A percentile compares a stretch with the other conserved stretches of the same genome.
These are phyloP conservation scores for Salix udensis DNA, from an alignment of 345 rosid species.

Conservation along the genomic window DNA sequence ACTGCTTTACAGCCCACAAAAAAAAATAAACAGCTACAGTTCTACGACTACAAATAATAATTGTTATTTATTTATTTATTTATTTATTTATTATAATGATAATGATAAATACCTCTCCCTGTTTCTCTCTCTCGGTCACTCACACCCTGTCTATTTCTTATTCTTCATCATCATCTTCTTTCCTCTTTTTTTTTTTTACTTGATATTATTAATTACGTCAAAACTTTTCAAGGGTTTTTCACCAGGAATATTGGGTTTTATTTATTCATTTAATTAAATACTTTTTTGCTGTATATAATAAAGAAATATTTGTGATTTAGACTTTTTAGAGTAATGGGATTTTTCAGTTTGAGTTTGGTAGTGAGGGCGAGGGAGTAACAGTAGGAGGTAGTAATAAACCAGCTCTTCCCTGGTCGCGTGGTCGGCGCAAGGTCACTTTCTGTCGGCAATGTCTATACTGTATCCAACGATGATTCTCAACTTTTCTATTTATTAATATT, in stretches of 20 bases:
- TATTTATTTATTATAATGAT: not conserved
- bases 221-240: too few relatives aligned
- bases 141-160: not conserved
- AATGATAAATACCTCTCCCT: not conserved
- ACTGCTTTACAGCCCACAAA: conserved; percentile 51
- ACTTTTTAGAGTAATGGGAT: not conserved
- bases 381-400: not conserved
- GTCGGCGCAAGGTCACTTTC: conserved; percentile 85
- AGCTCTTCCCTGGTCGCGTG: conserved; percentile 26
- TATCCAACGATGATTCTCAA: conserved; percentile 61
- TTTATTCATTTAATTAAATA: not conserved
- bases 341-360: not conserved
- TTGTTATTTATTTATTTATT: too few relatives aligned
- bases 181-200: too few relatives aligned
- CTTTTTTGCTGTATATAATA: not conserved
- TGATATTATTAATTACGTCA: too few relatives aligned
- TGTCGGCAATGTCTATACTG: conserved; percentile 87
- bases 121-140: not conserved
- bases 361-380: not conserved
- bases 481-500: conserved; percentile 30
- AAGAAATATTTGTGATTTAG: not conserved
- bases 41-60: not conserved
- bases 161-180: not conserved
- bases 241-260: not conserved
- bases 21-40: not conserved